Conservation (phyloP, 352 stramenopile species). For the Plasmopara viticola region DNA sequence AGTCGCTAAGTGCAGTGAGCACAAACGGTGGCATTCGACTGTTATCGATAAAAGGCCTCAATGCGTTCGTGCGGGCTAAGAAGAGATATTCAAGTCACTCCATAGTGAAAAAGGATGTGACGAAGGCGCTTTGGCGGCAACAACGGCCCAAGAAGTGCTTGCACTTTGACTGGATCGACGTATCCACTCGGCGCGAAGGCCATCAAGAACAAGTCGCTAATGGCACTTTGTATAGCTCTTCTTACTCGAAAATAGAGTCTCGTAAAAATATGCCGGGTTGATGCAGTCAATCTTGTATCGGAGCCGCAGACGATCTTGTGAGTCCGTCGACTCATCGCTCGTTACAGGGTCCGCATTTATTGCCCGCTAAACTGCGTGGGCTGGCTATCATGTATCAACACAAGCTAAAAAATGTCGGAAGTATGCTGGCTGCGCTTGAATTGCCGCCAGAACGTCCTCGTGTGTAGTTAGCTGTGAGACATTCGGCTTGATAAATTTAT, state of each 20-base stretch:
- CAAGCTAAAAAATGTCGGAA: not conserved
- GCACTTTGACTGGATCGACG: not conserved
- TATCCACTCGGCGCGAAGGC: not conserved
- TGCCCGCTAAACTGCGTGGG: not conserved
- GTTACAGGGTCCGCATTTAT: not conserved
- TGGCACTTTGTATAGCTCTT: not conserved
- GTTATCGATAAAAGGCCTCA: not conserved
- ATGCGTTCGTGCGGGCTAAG: not conserved
- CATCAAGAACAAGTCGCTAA: conserved; percentile 3
- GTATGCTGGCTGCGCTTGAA: not conserved
- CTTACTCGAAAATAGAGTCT: not conserved
- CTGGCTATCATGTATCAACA: not conserved
- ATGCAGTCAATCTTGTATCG: not conserved
- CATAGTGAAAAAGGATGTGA: not conserved
- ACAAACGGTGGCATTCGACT: not conserved
- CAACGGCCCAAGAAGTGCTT: not conserved
- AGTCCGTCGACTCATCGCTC: not conserved
- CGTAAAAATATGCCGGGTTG: not conserved
- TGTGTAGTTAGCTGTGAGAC: not conserved
- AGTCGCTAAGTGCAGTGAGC: not conserved
- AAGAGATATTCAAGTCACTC: not conserved
- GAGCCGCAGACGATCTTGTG: not conserved
- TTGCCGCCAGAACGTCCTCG: not conserved
- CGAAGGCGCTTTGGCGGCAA: not conserved
- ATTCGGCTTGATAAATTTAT: not conserved